Evolutionary conservation across 345 rosid species (phyloP).

Genomic region (Aquilaria yunnanensis): DNA sequence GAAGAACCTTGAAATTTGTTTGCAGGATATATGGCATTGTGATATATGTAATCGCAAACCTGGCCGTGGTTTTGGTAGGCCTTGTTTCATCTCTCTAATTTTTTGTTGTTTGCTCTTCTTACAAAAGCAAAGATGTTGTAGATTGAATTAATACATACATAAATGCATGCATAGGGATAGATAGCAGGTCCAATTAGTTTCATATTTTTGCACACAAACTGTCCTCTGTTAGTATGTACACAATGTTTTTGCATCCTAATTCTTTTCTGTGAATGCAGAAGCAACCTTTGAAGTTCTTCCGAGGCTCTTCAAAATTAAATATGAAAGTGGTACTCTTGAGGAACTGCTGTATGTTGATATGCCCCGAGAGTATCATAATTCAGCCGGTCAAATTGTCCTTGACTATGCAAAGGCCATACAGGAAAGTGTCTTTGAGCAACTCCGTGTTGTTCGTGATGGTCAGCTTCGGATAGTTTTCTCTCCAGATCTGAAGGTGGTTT

Average conservation of each 20-base stretch:
- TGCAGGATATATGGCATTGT: slow-evolving; percentile 95
- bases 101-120: neutral
- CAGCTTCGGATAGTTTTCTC: slow-evolving; percentile 85
- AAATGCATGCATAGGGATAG: too few species aligned
- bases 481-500: slow-evolving; percentile 70
- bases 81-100: neutral
- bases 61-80: slow-evolving; percentile 92
- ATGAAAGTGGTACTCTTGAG: slow-evolving; percentile 91
- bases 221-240: too few species aligned
- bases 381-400: slow-evolving; percentile 85
- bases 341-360: slow-evolving; percentile 91
- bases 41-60: slow-evolving; percentile 91
- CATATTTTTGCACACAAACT: too few species aligned
- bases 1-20: neutral
- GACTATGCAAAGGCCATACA: slow-evolving; percentile 95
- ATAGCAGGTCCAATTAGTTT: too few species aligned
- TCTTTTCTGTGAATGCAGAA: slow-evolving; percentile 37
- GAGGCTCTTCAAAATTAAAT: slow-evolving; percentile 88
- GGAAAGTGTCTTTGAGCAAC: slow-evolving; percentile 94
- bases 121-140: neutral
- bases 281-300: slow-evolving; percentile 98
- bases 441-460: slow-evolving; percentile 95
- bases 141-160: too few species aligned
- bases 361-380: slow-evolving; percentile 75
- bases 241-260: neutral